A percentile compares a stretch with the other conserved stretches of the same genome.
phyloP scores from a whole-genome alignment of 2,329 filamentous ascomycete species.

The Calonectria fujianensis region DNA sequence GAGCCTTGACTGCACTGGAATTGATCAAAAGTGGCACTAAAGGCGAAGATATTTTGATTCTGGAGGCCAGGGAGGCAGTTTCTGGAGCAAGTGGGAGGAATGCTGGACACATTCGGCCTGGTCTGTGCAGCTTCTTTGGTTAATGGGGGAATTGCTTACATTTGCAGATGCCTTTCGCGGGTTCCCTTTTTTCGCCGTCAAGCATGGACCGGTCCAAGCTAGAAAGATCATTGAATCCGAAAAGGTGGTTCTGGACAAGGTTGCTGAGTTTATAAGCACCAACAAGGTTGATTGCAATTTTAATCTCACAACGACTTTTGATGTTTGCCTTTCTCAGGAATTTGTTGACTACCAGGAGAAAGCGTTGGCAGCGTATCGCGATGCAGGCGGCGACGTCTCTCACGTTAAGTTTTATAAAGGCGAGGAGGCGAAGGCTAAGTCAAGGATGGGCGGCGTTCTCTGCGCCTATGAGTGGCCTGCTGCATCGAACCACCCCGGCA shows the following conservation, averaged over 20 bases:
- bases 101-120: constrained; percentile 66
- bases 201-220: constrained; percentile 39
- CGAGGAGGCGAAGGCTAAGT: constrained; percentile 51
- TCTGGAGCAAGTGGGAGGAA: constrained; percentile 66
- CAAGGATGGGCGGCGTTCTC: constrained; percentile 61
- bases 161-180: constrained; percentile 63
- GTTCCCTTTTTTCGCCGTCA: constrained; percentile 52
- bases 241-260: constrained; percentile 49
- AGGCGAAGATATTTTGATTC: constrained; percentile 60
- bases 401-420: constrained; percentile 25
- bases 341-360: constrained; percentile 63
- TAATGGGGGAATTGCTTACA: background rate
- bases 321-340: constrained; percentile 68
- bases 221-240: constrained; percentile 26
- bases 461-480: constrained; percentile 72
- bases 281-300: constrained; percentile 67
- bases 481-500: constrained; percentile 69
- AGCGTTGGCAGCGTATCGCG: constrained; percentile 52
- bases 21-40: constrained; percentile 59
- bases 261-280: constrained; percentile 64
- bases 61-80: constrained; percentile 66
- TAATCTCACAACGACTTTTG: constrained; percentile 66
- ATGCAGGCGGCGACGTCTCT: constrained; percentile 26
- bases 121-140: constrained; percentile 51
- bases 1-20: constrained; percentile 63